Conservation (phyloP, 2,329 filamentous ascomycete genomes). For the Zymoseptoria ardabiliae region DNA sequence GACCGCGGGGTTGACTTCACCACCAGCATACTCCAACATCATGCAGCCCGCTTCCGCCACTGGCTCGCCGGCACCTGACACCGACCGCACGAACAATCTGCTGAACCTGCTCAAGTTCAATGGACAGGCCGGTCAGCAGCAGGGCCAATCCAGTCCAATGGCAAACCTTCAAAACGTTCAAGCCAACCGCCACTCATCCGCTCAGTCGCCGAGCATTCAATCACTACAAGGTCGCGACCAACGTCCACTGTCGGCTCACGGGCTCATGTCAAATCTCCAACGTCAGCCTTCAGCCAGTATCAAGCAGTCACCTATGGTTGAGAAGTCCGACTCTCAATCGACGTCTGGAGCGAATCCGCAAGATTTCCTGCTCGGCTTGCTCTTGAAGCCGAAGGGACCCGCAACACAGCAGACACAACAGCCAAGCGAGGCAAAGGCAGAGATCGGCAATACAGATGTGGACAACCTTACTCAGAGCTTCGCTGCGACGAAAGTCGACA, state of each 20-base stretch:
- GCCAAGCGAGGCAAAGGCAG: slow-evolving; percentile 3
- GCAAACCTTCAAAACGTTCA: slow-evolving; percentile 31
- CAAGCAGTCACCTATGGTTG: slow-evolving; percentile 19
- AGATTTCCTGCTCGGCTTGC: slow-evolving; percentile 74
- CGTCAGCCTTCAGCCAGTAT: slow-evolving; percentile 36
- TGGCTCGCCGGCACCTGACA: slow-evolving; percentile 34
- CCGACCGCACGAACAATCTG: slow-evolving; percentile 40
- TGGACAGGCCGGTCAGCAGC: slow-evolving; percentile 32
- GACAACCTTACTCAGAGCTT: slow-evolving; percentile 40
- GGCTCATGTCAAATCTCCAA: slow-evolving; percentile 51
- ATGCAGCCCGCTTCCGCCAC: background rate
- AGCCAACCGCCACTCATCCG: slow-evolving; percentile 11
- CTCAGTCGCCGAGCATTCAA: slow-evolving; percentile 12
- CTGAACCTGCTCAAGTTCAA: slow-evolving; percentile 61
- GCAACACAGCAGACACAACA: slow-evolving; percentile 21
- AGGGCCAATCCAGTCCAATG: slow-evolving; percentile 29
- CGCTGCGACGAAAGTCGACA: slow-evolving; percentile 38
- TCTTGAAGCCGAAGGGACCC: slow-evolving; percentile 54
- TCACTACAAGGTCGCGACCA: slow-evolving; percentile 8
- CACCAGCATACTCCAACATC: background rate
- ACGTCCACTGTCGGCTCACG: slow-evolving; percentile 45
- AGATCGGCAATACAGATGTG: slow-evolving; percentile 21
- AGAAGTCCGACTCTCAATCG: slow-evolving; percentile 24
- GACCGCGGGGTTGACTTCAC: background rate
- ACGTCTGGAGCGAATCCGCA: slow-evolving; percentile 40